Base-by-base conservation (phyloP, 2,329 filamentous ascomycete genomes). In the Colletotrichum trifolii region DNA sequence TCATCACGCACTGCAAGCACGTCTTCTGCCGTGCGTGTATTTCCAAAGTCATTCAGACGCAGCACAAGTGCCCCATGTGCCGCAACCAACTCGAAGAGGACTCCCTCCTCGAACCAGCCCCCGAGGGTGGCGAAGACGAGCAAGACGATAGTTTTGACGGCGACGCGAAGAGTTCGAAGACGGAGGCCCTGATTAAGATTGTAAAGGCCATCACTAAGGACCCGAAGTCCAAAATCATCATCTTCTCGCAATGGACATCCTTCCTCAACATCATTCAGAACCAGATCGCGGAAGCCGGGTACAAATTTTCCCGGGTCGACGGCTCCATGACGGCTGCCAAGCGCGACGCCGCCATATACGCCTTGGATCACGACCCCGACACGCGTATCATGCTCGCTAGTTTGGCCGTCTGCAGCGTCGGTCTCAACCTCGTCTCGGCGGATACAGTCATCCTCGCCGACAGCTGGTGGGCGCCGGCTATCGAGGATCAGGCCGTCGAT, bases 401-500 rank as follows among this genome's bases (percentile, higher is more conserved):
- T 72, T 80, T 97, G 46, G 87, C 88, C 8, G 94, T 96, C 7
- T 95, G 92, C 76, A 91, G 90, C 56, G 93, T 97, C 1, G 94
- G 94, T 0, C 83, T 97, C 49, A 97, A 97, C 71, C 85, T 97
- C 11, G 92, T 94, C 0, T 89, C 92, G 0, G 94, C 94, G 0
- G 93, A 96, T 71, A 94, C 94, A 7, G 92, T 96, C 64, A 88
- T 97, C 49, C 82, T 97, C 17, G 87, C 88, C 0, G 94, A 97
- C 75, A 91, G 87, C 64, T 97, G 85, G 94, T 97, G 94, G 91
- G 93, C 94, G 2, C 94, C 94, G 0, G 93, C 93, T 1, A 96
- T 97, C 60, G 94, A 97, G 76, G 93, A 97, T 70, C 94, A 97
- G 74, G 94, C 94, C 4, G 85, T 97, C 3, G 94, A 97, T 73